A percentile compares a stretch with the other conserved stretches of the same genome.
Conservation (phyloP, 495 filamentous ascomycete species). For the Clavariopsis aquatica region DNA sequence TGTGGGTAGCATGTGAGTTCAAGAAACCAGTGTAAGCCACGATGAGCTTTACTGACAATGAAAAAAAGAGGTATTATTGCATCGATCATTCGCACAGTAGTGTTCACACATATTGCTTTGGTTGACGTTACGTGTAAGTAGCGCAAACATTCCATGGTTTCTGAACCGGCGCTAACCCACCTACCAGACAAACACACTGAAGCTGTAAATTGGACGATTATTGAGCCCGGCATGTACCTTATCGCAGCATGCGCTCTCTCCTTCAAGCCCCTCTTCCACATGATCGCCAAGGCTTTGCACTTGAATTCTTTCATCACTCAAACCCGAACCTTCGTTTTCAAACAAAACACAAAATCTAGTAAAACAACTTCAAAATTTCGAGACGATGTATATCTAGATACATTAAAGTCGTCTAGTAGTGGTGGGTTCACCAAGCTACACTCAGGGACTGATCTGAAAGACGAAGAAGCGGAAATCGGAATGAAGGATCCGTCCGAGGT, state of each 20-base stretch:
- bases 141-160: not conserved
- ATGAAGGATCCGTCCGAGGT: not conserved
- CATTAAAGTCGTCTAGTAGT: conserved; percentile 9
- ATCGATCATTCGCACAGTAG: conserved; percentile 25
- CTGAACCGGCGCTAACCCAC: not conserved
- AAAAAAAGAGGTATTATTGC: conserved; percentile 21
- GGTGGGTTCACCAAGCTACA: conserved; percentile 17
- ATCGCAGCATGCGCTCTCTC: conserved; percentile 17
- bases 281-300: conserved; percentile 15
- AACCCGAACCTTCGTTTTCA: not conserved
- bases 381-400: not conserved
- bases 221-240: conserved; percentile 29
- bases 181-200: conserved; percentile 4
- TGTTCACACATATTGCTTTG: conserved; percentile 11
- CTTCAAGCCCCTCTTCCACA: conserved; percentile 25
- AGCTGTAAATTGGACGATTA: conserved; percentile 25
- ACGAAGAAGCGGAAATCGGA: not conserved
- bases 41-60: not conserved
- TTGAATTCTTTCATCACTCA: conserved; percentile 9
- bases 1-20: conserved; percentile 21
- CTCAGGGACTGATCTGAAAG: not conserved
- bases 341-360: not conserved
- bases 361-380: not conserved
- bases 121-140: conserved; percentile 21
- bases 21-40: not conserved